Percentiles rank a stretch among this genome's conserved stretches.
phyloP scores from a whole-genome alignment of 257 asterid species.

The Solanum bukasovii region DNA sequence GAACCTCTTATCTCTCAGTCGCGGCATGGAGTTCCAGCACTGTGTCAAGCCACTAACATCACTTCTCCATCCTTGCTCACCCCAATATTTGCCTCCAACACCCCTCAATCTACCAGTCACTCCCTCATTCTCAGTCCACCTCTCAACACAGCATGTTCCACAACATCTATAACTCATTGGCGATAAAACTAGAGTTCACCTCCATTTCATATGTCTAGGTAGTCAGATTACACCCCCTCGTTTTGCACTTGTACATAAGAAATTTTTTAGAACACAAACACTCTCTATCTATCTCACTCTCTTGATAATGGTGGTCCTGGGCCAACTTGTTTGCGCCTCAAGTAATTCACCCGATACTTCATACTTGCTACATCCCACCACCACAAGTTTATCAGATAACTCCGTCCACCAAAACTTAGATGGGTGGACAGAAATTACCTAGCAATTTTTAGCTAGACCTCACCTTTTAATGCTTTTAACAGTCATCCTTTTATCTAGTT shows the following conservation, averaged over 20 bases:
- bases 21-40: neutral
- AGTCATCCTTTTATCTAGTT: neutral
- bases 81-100: neutral
- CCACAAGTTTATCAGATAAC: neutral
- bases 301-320: neutral
- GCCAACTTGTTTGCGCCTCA: neutral
- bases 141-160: neutral
- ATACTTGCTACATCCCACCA: neutral
- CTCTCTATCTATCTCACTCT: neutral
- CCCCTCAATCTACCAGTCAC: neutral
- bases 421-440: neutral
- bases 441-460: neutral
- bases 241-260: neutral
- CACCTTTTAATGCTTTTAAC: neutral
- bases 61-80: neutral
- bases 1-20: neutral
- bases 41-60: neutral
- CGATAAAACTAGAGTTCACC: neutral
- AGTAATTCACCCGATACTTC: neutral
- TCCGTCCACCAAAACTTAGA: neutral
- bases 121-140: neutral
- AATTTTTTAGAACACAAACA: neutral
- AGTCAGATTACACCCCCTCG: neutral
- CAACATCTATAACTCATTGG: neutral
- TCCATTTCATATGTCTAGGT: neutral